phyloP scores from a whole-genome alignment of 306 rosid species.

The Medicago lupulina region DNA sequence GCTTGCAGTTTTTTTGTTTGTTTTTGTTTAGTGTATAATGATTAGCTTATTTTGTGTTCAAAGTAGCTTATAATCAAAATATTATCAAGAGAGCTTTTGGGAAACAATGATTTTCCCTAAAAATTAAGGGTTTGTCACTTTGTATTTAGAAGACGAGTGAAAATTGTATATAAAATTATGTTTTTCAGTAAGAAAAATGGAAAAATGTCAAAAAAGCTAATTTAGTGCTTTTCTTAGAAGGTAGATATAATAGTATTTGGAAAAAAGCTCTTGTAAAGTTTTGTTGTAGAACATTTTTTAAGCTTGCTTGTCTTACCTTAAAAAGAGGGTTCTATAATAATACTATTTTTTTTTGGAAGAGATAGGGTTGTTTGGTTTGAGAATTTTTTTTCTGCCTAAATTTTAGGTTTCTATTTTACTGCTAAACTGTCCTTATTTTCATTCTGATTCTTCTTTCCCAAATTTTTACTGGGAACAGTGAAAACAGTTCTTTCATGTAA shows the following conservation, averaged over 20 bases:
- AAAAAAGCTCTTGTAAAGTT: background rate
- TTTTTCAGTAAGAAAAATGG: background rate
- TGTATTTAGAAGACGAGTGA: background rate
- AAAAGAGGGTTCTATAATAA: background rate
- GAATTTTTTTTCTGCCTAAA: background rate
- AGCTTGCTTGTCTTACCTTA: background rate
- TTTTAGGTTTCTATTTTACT: background rate
- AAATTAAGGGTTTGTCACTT: background rate
- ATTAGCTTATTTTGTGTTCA: conserved; percentile 17
- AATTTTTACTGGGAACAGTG: background rate
- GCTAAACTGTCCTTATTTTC: conserved; percentile 3
- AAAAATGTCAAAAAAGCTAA: background rate
- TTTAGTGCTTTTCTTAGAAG: conserved; percentile 2
- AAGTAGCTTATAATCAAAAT: background rate
- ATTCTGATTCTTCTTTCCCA: background rate
- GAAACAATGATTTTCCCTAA: background rate
- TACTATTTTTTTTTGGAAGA: background rate
- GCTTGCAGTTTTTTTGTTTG: background rate
- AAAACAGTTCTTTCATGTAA: background rate
- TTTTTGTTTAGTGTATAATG: background rate
- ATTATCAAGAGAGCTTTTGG: background rate
- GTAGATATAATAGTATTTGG: background rate
- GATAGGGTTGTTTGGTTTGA: background rate
- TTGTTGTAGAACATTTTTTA: background rate
- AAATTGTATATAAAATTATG: background rate